Evolutionary conservation across 306 rosid genomes (phyloP), one percentile per base, ranked within the genome.

Genomic region (Cucumis melo): DNA sequence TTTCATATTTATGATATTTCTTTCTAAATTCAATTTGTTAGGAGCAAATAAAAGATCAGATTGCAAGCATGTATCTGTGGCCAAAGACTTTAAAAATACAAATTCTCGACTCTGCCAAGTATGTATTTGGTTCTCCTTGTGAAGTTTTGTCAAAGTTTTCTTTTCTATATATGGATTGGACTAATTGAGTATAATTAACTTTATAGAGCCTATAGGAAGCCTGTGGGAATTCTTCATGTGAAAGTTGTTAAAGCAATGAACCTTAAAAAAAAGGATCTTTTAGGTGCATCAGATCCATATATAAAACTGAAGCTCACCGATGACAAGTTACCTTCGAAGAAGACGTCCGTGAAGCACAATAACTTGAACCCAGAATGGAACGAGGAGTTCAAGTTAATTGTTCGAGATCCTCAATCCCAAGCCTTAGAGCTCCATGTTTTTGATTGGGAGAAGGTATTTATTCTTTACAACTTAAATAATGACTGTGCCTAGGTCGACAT

Each of bases 211-310:
- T 46, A 84, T 82, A 82, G 88, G 85, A 94, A 90, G 90, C 96
- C 99, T 0, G 99, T 94, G 78, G 99, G 99, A 65, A 90, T 94
- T 68, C 84, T 92, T 51, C 96, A 88, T 73, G 97, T 94, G 81
- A 90, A 89, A 70, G 95, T 95, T 78, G 85, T 92, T 68, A 88
- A 87, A 19, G 99, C 99, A 5, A 54, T 23, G 41, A 94, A 89
- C 83, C 99, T 94, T 64, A 81, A 87, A 86, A 94, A 89, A 93
- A 91, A 86, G 88, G 99, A 94, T 79, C 73, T 94, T 38, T 41
- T 92, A 64, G 99, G 99, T 80, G 79, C 91, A 76, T 94, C 99
- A 75, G 99, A 94, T 87, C 99, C 99, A 65, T 94, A 92, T 70
- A 92, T 94, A 81, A 92, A 88, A 79, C 87, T 94, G 59, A 89